These are phyloP conservation scores for Paraconiothyrium brasiliense DNA, from an alignment of 2,329 filamentous ascomycete species.

Conservation along the genomic window DNA sequence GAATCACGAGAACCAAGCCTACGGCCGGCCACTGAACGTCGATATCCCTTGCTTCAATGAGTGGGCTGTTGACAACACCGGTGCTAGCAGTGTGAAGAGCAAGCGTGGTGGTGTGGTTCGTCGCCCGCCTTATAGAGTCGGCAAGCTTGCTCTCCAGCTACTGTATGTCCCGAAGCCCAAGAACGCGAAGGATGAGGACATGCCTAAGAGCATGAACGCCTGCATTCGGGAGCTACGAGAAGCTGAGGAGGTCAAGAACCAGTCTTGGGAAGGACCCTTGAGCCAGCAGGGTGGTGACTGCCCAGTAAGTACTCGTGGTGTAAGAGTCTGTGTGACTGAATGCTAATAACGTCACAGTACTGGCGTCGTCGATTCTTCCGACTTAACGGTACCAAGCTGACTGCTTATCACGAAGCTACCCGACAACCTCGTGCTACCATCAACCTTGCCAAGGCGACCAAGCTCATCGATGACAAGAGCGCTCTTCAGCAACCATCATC, in stretches of 20 bases:
- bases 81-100: conserved; percentile 89
- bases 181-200: conserved; percentile 87
- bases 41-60: conserved; percentile 98
- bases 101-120: conserved; percentile 81
- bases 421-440: conserved; percentile 96
- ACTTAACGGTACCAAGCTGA: conserved; percentile 87
- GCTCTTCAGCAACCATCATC: conserved; percentile 81
- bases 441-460: conserved; percentile 90
- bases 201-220: conserved; percentile 99
- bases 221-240: conserved; percentile 93
- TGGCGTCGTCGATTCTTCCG: conserved; percentile 99
- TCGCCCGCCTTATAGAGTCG: conserved; percentile 93
- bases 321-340: neutral
- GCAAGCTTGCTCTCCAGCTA: conserved; percentile 91
- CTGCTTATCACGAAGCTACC: conserved; percentile 94
- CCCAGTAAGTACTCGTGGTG: conserved; percentile 73
- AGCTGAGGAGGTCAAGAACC: conserved; percentile 80
- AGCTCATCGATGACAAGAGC: conserved; percentile 90
- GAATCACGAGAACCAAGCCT: conserved; percentile 88
- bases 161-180: conserved; percentile 94
- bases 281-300: conserved; percentile 98
- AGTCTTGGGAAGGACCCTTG: conserved; percentile 85
- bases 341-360: conserved; percentile 66
- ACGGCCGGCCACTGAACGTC: conserved; percentile 84
- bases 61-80: conserved; percentile 89